A percentile compares a stretch with the other conserved stretches of the same genome.
Evolutionary conservation across 352 stramenopile genomes (phyloP).

Genomic region (Peronospora farinosa): DNA sequence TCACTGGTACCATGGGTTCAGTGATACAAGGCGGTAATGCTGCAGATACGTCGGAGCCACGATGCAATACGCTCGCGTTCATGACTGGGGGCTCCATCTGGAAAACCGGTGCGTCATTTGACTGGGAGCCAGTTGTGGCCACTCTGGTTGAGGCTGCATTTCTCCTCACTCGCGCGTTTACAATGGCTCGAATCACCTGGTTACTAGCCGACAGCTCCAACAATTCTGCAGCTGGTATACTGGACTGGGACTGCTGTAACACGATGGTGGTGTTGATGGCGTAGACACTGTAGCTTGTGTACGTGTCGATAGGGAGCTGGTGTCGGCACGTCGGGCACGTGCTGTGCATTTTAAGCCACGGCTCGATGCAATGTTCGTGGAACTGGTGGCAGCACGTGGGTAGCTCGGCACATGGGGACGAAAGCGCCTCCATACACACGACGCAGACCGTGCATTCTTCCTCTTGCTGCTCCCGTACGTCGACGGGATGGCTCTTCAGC

Average conservation of each 20-base stretch:
- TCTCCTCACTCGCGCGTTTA: constrained; percentile 74
- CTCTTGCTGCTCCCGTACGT: constrained; percentile 21
- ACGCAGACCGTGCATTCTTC: constrained; percentile 44
- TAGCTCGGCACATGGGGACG: constrained; percentile 50
- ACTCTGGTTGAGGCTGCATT: constrained; percentile 28
- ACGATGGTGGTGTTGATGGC: constrained; percentile 89
- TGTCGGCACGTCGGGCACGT: constrained; percentile 79
- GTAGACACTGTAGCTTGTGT: constrained; percentile 85
- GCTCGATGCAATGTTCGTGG: constrained; percentile 73
- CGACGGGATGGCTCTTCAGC: constrained; percentile 42
- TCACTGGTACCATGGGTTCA: constrained; percentile 63
- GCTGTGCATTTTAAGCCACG: constrained; percentile 83
- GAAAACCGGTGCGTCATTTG: constrained; percentile 44
- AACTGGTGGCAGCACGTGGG: constrained; percentile 75
- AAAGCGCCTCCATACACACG: constrained; percentile 77
- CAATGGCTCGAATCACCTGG: constrained; percentile 80
- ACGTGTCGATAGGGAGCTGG: constrained; percentile 72
- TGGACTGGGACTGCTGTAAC: constrained; percentile 75
- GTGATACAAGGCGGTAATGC: constrained; percentile 46
- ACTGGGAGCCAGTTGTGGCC: constrained; percentile 17
- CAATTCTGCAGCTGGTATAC: constrained; percentile 66
- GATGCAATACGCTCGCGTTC: constrained; percentile 74
- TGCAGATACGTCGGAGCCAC: constrained; percentile 31
- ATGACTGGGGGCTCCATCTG: constrained; percentile 58
- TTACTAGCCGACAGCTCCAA: constrained; percentile 78